Evolutionary conservation across 352 stramenopile genomes (phyloP).

Genomic region (Pythium vanterpoolii): DNA sequence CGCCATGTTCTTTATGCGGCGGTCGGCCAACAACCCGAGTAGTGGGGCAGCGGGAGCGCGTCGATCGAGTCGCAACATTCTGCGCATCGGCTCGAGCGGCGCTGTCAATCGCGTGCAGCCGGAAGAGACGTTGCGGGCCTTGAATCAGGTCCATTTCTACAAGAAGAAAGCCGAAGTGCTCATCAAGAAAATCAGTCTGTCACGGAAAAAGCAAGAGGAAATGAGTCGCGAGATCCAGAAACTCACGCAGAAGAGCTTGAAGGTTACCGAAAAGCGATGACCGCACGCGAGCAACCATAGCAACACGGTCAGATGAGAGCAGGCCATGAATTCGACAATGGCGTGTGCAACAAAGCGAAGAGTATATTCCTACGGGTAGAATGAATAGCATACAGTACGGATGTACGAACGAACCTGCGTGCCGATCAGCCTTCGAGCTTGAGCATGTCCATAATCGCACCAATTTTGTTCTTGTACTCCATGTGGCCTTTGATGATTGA

Average conservation of each 20-base stretch:
- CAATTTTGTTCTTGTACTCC: conserved; percentile 89
- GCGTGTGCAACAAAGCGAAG: background rate
- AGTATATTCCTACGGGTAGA: conserved; percentile 2
- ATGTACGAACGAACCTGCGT: background rate
- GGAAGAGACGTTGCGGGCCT: conserved; percentile 45
- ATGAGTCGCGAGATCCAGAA: conserved; percentile 64
- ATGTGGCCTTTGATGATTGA: conserved; percentile 77
- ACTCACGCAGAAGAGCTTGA: conserved; percentile 52
- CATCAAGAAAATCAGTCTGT: conserved; percentile 64
- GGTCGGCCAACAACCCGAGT: conserved; percentile 1
- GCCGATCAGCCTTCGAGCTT: conserved; percentile 50
- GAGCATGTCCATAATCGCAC: conserved; percentile 71
- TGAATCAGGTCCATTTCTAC: conserved; percentile 69
- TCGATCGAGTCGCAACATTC: conserved; percentile 12
- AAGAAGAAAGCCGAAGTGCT: conserved; percentile 52
- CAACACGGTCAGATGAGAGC: background rate
- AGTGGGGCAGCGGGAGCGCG: too few relatives aligned
- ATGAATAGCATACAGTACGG: background rate
- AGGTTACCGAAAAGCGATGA: conserved; percentile 29
- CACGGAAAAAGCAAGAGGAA: conserved; percentile 59
- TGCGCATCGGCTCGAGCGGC: conserved; percentile 11
- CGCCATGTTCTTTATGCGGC: conserved; percentile 14
- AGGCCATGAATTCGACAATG: background rate
- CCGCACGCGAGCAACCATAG: background rate
- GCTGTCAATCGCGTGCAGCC: conserved; percentile 34